Percentiles rank a stretch among this genome's conserved stretches.
These are phyloP conservation scores for Aspergillus sp. DNA, from an alignment of 2,329 filamentous ascomycete species.

Conservation along the genomic window DNA sequence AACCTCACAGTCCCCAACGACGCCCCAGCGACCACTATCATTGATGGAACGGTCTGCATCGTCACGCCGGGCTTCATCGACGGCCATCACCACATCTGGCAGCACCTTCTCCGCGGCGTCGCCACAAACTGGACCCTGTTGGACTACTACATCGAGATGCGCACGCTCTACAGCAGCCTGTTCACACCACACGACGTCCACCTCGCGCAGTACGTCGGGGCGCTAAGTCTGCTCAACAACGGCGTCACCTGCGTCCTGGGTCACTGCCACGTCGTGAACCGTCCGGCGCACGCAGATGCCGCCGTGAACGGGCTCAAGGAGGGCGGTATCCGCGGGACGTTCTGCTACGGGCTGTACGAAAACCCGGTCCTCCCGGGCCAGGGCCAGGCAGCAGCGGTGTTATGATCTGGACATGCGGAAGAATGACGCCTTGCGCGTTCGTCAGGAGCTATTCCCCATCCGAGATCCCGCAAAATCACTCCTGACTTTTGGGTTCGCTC, in stretches of 20 bases:
- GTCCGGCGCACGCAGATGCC: conserved; percentile 1
- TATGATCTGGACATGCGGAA: background rate
- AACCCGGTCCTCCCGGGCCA: conserved; percentile 4
- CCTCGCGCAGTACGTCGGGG: conserved; percentile 3
- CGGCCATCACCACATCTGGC: conserved; percentile 10
- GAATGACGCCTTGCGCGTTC: background rate
- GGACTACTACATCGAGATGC: conserved; percentile 5
- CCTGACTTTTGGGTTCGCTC: background rate
- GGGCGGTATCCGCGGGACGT: conserved; percentile 3
- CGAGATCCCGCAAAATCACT: background rate
- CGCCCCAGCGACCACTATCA: background rate
- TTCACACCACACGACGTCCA: conserved; percentile 6
- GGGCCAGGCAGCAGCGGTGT: background rate
- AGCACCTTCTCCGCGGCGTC: conserved; percentile 6
- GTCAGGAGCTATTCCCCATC: background rate
- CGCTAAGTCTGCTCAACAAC: conserved; percentile 3
- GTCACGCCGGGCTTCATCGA: conserved; percentile 23
- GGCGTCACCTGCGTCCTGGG: conserved; percentile 6
- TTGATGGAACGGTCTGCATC: background rate
- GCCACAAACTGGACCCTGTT: conserved; percentile 4
- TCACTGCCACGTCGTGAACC: conserved; percentile 7
- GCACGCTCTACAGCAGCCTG: conserved; percentile 3
- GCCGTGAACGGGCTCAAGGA: conserved; percentile 3
- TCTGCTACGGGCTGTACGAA: conserved; percentile 7
- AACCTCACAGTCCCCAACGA: background rate